Evolutionary conservation across 1,284 basidiomycete genomes (phyloP).

Genomic region (Leucocoprinus gongylophorus): DNA sequence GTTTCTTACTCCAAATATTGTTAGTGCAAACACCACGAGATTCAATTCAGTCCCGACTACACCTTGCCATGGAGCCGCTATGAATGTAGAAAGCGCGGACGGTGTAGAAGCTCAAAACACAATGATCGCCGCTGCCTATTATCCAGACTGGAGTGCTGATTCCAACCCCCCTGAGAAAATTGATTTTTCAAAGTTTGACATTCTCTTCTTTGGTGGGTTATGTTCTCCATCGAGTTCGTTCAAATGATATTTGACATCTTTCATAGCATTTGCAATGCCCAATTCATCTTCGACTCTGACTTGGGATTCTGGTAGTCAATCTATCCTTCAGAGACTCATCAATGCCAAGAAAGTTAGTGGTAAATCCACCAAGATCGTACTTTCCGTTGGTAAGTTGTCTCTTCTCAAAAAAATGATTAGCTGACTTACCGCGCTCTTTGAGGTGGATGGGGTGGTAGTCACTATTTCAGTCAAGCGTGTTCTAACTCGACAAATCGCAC

Average conservation of each 20-base stretch:
- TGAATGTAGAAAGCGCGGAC: conserved; percentile 20
- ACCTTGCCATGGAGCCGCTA: conserved; percentile 36
- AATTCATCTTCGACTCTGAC: conserved; percentile 49
- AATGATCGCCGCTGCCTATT: conserved; percentile 28
- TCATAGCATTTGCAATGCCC: conserved; percentile 64
- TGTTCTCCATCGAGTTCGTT: neutral
- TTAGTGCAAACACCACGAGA: conserved; percentile 17
- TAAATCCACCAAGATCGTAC: conserved; percentile 54
- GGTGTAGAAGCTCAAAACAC: conserved; percentile 32
- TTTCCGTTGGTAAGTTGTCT: conserved; percentile 62
- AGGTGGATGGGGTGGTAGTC: conserved; percentile 50
- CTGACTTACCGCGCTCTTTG: neutral
- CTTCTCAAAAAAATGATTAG: neutral
- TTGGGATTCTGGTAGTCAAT: conserved; percentile 49
- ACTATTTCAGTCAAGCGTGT: conserved; percentile 61
- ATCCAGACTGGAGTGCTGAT: conserved; percentile 54
- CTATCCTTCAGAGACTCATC: conserved; percentile 59
- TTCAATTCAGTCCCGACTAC: conserved; percentile 39
- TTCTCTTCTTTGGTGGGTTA: conserved; percentile 60
- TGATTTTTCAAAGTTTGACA: conserved; percentile 66
- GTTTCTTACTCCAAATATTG: conserved; percentile 34
- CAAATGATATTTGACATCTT: neutral
- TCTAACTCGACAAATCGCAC: conserved; percentile 41
- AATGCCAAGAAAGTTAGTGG: conserved; percentile 50
- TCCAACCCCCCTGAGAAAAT: conserved; percentile 56